phyloP scores from a whole-genome alignment of 768 basidiomycete species.

The Panellus pusillus region DNA sequence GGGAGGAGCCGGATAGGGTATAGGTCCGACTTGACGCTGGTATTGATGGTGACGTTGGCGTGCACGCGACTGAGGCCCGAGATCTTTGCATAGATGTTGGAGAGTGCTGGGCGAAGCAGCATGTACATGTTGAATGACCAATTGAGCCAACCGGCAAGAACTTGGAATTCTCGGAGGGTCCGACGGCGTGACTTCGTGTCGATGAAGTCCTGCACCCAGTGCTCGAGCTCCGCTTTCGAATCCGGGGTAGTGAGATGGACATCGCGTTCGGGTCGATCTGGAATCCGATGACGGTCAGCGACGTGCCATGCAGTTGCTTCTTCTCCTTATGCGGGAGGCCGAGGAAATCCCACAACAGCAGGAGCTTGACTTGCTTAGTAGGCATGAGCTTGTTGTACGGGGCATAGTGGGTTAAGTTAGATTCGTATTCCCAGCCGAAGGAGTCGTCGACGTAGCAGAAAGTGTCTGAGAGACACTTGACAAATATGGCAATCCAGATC shows the following conservation, averaged over 20 bases:
- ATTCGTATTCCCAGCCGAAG: conserved; percentile 16
- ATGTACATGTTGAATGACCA: conserved; percentile 26
- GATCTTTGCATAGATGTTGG: conserved; percentile 25
- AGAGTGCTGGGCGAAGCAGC: conserved; percentile 23
- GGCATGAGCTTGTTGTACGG: conserved; percentile 25
- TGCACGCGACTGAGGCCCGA: conserved; percentile 19
- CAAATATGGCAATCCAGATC: conserved; percentile 29
- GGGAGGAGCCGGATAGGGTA: conserved; percentile 24
- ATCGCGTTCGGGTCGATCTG: conserved; percentile 28
- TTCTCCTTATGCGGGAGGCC: conserved; percentile 25
- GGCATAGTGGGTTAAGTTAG: conserved; percentile 19
- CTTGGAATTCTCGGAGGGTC: conserved; percentile 23
- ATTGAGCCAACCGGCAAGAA: conserved; percentile 26
- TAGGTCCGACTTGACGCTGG: conserved; percentile 19
- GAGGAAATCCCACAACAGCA: conserved; percentile 26
- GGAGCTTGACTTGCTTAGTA: conserved; percentile 23
- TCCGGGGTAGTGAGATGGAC: conserved; percentile 18
- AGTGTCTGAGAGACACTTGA: conserved; percentile 12
- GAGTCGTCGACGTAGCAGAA: conserved; percentile 31
- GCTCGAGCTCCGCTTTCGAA: conserved; percentile 11
- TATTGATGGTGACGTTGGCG: conserved; percentile 20
- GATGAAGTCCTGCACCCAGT: conserved; percentile 12
- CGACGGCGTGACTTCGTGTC: conserved; percentile 2
- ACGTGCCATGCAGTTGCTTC: conserved; percentile 24
- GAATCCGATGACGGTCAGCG: conserved; percentile 31